Conservation (phyloP, 2,329 filamentous ascomycete genomes). For the Alternaria longipes region DNA sequence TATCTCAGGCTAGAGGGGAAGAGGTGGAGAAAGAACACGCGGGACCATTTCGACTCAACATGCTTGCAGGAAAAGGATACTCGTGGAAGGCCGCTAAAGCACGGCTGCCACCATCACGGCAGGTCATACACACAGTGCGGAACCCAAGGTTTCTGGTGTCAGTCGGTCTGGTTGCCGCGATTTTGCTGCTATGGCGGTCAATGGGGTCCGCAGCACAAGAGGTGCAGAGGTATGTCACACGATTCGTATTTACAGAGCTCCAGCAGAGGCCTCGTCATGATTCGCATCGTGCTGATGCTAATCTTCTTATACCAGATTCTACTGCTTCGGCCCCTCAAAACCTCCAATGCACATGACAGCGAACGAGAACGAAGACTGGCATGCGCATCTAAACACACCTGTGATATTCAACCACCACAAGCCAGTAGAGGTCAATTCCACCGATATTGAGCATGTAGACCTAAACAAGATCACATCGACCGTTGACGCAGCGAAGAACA, state of each 20-base stretch:
- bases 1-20: constrained; percentile 43
- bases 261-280: not conserved
- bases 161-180: constrained; percentile 72
- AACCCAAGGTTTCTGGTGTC: constrained; percentile 80
- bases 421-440: constrained; percentile 83
- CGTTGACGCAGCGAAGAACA: constrained; percentile 77
- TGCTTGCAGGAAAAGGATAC: constrained; percentile 91
- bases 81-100: constrained; percentile 90
- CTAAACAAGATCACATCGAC: constrained; percentile 88
- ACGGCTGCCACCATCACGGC: constrained; percentile 78
- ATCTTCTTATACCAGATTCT: constrained; percentile 72
- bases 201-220: constrained; percentile 82
- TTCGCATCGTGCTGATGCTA: constrained; percentile 21
- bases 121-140: constrained; percentile 69
- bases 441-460: constrained; percentile 79
- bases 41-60: constrained; percentile 52
- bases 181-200: constrained; percentile 88
- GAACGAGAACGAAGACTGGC: constrained; percentile 92
- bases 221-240: constrained; percentile 80
- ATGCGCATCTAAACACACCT: constrained; percentile 86
- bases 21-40: constrained; percentile 33
- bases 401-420: constrained; percentile 97
- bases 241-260: not conserved
- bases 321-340: constrained; percentile 95
- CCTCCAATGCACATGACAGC: constrained; percentile 94